phyloP scores from a whole-genome alignment of 306 rosid genomes.

The Sicyos edulis region DNA sequence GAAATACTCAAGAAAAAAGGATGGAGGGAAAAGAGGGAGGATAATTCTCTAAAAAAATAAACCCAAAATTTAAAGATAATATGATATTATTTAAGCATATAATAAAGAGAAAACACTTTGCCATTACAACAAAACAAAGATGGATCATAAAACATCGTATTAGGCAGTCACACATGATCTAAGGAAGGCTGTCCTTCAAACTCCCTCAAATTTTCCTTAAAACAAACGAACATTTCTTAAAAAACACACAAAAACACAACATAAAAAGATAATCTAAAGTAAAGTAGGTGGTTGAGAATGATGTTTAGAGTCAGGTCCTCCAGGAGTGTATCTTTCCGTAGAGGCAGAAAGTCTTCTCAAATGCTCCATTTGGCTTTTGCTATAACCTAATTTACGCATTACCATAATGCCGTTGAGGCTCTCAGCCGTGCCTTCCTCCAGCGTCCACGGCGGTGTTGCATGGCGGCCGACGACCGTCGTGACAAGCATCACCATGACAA shows the following conservation, averaged over 20 bases:
- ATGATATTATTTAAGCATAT: no score
- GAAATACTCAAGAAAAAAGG: no score
- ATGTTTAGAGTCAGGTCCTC: constrained; percentile 23
- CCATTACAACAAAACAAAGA: no score
- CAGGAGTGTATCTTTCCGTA: constrained; percentile 4
- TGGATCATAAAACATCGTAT: no score
- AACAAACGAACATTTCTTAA: no score
- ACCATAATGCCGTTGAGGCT: not conserved
- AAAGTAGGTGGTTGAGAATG: constrained; percentile 11
- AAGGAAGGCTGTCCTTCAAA: not conserved
- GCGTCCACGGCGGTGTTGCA: not conserved
- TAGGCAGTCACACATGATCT: no score
- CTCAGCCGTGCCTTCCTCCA: not conserved
- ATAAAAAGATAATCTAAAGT: not conserved
- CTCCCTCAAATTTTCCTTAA: no score
- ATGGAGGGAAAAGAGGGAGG: no score
- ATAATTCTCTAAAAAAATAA: no score
- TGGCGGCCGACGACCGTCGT: not conserved
- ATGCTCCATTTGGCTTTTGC: constrained; percentile 16
- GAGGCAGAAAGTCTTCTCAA: not conserved
- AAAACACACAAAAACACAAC: not conserved
- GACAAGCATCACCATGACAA: not conserved
- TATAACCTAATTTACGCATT: constrained; percentile 15
- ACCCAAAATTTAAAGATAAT: no score
- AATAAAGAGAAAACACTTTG: no score